Evolutionary conservation across 768 basidiomycete genomes (phyloP).

Genomic region (Brasilioporus rufonigricans): DNA sequence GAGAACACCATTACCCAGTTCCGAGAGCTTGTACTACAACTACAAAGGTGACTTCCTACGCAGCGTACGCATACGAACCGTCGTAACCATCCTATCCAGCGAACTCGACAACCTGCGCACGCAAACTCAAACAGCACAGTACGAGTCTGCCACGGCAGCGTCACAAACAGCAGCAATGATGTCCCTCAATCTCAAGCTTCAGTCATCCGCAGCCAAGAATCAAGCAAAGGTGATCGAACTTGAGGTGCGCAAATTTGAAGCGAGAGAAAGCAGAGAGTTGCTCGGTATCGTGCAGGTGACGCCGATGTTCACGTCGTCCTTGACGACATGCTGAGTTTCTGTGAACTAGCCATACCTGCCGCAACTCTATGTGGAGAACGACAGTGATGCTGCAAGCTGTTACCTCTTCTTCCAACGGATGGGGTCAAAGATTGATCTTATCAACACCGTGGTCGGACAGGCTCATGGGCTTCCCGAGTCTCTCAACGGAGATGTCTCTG

Average conservation of each 20-base stretch:
- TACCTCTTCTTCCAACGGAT: constrained; percentile 93
- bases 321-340: constrained; percentile 1
- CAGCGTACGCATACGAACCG: constrained; percentile 4
- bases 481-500: constrained; percentile 78
- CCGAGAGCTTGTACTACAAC: constrained; percentile 81
- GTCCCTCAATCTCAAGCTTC: constrained; percentile 92
- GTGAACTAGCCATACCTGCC: constrained; percentile 79
- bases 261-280: constrained; percentile 76
- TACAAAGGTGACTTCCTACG: constrained; percentile 61
- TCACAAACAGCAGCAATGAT: constrained; percentile 92
- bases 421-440: constrained; percentile 81
- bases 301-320: not conserved
- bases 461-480: constrained; percentile 83
- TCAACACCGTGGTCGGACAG: constrained; percentile 79
- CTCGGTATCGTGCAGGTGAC: constrained; percentile 78
- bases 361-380: constrained; percentile 84
- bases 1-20: constrained; percentile 90
- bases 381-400: constrained; percentile 84
- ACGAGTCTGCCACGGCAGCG: constrained; percentile 77
- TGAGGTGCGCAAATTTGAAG: constrained; percentile 83
- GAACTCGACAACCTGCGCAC: constrained; percentile 83
- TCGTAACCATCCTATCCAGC: constrained; percentile 39
- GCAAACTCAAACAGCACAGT: constrained; percentile 82
- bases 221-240: constrained; percentile 88
- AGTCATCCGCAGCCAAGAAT: constrained; percentile 87